Evolutionary conservation across 2,329 filamentous ascomycete genomes (phyloP), one percentile per base, ranked within the genome.

Genomic region (Epichloe baconii): DNA sequence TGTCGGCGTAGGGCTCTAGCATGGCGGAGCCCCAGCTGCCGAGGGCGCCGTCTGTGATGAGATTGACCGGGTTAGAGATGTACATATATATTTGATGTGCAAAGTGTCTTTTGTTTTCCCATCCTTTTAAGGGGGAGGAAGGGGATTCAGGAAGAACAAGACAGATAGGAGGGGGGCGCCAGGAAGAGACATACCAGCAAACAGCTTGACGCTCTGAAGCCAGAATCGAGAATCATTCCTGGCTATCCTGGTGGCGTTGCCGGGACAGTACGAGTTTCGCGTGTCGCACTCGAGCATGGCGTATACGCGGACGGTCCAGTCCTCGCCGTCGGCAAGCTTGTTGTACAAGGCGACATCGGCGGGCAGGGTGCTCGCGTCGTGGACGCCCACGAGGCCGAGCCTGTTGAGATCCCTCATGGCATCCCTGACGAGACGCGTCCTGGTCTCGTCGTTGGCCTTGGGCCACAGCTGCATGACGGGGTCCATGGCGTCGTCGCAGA

Each of bases 401-500:
- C 76, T 72, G 59, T 85, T 83, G 46, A 87, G 68, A 48, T 75
- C 74, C 12, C 59, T 61, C 77, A 86, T 83, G 12, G 83, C 83
- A 5, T 75, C 74, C 47, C 71, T 72, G 51, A 86, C 64, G 54
- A 77, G 81, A 23, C 62, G 64, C 5, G 71, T 69, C 59, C 79
- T 83, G 56, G 71, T 73, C n/a, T 70, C 69, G 5, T 63, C 64
- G 44, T 68, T 69, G 0, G 80, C 79, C 52, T 74, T 74, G 2
- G 82, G 81, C 69, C 79, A 83, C 17, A 77, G 58, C 2, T 70
- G 65, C 52, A 72, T 68, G 37, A 85, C 72, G 48, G 82, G 63
- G 43, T 82, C 78, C 76, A 86, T 85, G 23, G 83, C 82, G 59
- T 86, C 86, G 63, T 87, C 83, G 60, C 83, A 87, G 57, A 86